Base-by-base conservation (phyloP, 2,329 filamentous ascomycete genomes). In the Aotearoamyces nothofagi region DNA sequence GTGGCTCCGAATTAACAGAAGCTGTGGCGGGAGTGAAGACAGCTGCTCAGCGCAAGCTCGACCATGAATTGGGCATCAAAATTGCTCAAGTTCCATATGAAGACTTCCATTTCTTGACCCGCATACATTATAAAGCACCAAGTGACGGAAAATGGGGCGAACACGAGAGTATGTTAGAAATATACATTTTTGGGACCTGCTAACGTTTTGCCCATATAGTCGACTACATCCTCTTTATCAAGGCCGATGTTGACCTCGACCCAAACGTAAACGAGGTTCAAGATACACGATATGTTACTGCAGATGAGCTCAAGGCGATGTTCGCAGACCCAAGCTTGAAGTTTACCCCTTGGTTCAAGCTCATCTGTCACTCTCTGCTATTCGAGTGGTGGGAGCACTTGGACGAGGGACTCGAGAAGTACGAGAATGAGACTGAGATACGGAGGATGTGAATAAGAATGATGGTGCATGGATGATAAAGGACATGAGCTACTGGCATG, bases 311-410 rank as follows among this genome's bases (percentile, higher is more conserved):
- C 41, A 90, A 83, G 64, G 52, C 66, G 42, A 81, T 87, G 66
- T 94, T 98, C 54, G 60, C 75, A 46, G 78, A 94, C 48, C 71
- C 78, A 3, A 64, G 58, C 30, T 64, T 92, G 44, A 79, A 77
- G 46, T 96, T 96, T 55, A 98, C 90, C 1, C 90, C 90, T 1
- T 98, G 90, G 90, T 98, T 98, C 65, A 93, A 93, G 66, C 75
- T 98, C 42, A 96, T 98, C 49, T 98, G 90, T 66, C 69, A 96
- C 54, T 84, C 82, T 27, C 86, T 96, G 81, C 69, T 98, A 23
- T 98, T 92, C 46, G 78, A 94, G 55, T 98, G 90, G 90, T 98
- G 90, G 90, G 63, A 75, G 49, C 74, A 80, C 56, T 68, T 96
- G 32, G 77, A 90, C 43, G 61, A 68, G 14, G 80, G 79, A 7